A percentile compares a stretch with the other conserved stretches of the same genome.
Conservation (phyloP, 148 eudicot genomes). For the Fagopyrum tataricum region DNA sequence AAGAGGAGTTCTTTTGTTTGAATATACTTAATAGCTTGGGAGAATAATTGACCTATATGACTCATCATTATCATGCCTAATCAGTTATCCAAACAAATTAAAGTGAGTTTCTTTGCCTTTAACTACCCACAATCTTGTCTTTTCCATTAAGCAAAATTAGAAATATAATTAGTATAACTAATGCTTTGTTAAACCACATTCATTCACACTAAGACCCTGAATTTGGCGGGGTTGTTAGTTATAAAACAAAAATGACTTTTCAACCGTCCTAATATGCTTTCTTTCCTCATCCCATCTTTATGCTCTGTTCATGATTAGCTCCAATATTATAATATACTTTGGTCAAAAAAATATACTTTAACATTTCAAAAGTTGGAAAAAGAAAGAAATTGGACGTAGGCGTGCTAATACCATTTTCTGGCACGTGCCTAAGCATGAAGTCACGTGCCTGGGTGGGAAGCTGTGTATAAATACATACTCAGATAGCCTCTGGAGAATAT, state of each 20-base stretch:
- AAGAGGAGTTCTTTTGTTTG: neutral
- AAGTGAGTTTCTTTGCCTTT: neutral
- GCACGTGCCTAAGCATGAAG: conserved; percentile 24
- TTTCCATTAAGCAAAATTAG: neutral
- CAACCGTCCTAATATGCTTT: neutral
- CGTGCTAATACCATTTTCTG: conserved; percentile 21
- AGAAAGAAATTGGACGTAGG: neutral
- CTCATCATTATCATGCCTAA: neutral
- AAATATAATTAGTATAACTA: neutral
- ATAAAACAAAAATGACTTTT: neutral
- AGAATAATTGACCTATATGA: neutral
- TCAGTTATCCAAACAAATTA: neutral
- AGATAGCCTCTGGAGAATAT: neutral
- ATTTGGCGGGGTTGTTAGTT: neutral
- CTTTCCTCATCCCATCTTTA: neutral
- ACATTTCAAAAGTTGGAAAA: too few relatives aligned
- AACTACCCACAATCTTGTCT: neutral
- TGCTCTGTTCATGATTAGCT: neutral
- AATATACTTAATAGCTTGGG: neutral
- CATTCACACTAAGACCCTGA: neutral
- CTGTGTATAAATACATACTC: neutral
- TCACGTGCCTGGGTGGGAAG: conserved; percentile 6
- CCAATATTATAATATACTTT: too few relatives aligned
- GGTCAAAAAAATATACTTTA: too few relatives aligned
- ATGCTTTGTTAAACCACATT: neutral